Conservation (phyloP, 805 yeast genomes). For the Ogataea neopini region DNA sequence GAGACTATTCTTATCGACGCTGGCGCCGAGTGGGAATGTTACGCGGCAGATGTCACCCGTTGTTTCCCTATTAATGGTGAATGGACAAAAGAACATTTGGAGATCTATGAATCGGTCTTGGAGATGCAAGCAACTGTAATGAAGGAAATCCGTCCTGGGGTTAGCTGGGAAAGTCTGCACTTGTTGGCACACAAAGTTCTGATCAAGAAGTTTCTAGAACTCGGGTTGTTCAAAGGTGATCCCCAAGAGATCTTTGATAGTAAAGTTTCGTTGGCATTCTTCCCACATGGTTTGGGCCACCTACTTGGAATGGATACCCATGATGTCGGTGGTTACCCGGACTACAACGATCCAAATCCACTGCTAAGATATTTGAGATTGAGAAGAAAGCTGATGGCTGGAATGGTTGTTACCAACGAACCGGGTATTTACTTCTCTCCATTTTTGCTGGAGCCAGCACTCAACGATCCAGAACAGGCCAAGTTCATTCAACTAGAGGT, state of each 20-base stretch:
- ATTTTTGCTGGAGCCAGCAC: slow-evolving; percentile 66
- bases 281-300: slow-evolving; percentile 97
- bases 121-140: slow-evolving; percentile 80
- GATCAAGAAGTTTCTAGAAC: slow-evolving; percentile 63
- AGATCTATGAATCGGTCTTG: slow-evolving; percentile 73
- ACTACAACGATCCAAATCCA: slow-evolving; percentile 82
- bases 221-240: slow-evolving; percentile 71
- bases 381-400: slow-evolving; percentile 66
- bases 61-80: slow-evolving; percentile 91
- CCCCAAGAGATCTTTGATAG: slow-evolving; percentile 68
- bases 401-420: slow-evolving; percentile 91
- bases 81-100: slow-evolving; percentile 86
- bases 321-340: slow-evolving; percentile 88
- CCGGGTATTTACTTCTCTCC: slow-evolving; percentile 94
- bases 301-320: slow-evolving; percentile 93
- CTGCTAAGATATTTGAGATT: slow-evolving; percentile 76
- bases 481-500: slow-evolving; percentile 65
- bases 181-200: slow-evolving; percentile 75
- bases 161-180: slow-evolving; percentile 82
- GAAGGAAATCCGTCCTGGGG: slow-evolving; percentile 78
- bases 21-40: slow-evolving; percentile 95
- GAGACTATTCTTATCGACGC: slow-evolving; percentile 85
- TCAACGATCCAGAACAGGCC: slow-evolving; percentile 49
- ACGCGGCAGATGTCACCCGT: slow-evolving; percentile 92
- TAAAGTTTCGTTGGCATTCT: slow-evolving; percentile 73